Conservation (phyloP, 352 stramenopile genomes). For the Phytopythium chamaehyphon region DNA sequence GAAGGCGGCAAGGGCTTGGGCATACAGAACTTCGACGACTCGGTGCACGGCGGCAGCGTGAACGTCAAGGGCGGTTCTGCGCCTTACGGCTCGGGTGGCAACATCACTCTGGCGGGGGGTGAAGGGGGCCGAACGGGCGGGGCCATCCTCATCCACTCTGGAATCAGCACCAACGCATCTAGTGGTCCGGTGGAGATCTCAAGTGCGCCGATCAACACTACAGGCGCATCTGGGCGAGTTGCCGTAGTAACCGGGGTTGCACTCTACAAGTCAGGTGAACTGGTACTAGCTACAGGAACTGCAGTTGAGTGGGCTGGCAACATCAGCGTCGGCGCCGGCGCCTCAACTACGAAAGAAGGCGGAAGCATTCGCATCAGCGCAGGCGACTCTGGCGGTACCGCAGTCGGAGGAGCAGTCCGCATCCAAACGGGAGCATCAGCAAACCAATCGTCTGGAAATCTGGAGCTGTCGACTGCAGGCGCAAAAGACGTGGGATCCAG, state of each 20-base stretch:
- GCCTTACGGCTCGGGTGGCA: conserved; percentile 52
- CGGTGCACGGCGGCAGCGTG: conserved; percentile 71
- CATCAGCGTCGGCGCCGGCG: conserved; percentile 28
- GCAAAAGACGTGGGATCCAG: conserved; percentile 30
- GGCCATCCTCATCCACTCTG: conserved; percentile 42
- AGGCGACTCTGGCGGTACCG: conserved; percentile 29
- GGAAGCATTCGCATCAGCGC: conserved; percentile 27
- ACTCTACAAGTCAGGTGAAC: too few relatives aligned
- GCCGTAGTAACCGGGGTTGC: conserved; percentile 23
- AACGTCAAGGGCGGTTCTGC: conserved; percentile 64
- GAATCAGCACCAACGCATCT: conserved; percentile 25
- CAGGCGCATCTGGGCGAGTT: conserved; percentile 25
- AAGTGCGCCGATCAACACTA: conserved; percentile 11
- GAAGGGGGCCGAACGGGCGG: conserved; percentile 40
- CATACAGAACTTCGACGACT: conserved; percentile 62
- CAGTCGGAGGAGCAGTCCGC: conserved; percentile 38
- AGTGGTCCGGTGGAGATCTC: conserved; percentile 53
- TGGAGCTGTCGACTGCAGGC: conserved; percentile 35
- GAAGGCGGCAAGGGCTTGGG: conserved; percentile 65
- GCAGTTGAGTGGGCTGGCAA: conserved; percentile 18
- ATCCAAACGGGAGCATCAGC: conserved; percentile 39
- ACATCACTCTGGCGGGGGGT: conserved; percentile 43
- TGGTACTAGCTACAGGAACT: conserved; percentile 40
- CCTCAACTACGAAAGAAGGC: conserved; percentile 24
- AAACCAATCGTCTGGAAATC: conserved; percentile 34